phyloP scores from a whole-genome alignment of 306 rosid genomes.

The Calophaca sinica region DNA sequence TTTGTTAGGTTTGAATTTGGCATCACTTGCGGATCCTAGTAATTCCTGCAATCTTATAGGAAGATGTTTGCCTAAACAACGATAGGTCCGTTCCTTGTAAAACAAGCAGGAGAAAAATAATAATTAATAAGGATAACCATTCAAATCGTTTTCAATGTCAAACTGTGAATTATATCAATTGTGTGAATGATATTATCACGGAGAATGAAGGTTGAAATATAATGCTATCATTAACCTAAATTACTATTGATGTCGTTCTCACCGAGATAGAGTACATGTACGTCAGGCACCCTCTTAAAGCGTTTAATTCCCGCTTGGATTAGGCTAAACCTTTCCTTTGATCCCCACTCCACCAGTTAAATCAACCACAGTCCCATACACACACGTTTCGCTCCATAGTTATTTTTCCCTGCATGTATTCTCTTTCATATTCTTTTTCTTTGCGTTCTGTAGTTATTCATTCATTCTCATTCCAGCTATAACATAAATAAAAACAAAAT shows the following conservation, averaged over 20 bases:
- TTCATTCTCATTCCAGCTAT: not conserved
- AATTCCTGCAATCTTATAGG: not conserved
- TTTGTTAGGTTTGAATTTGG: conserved; percentile 14
- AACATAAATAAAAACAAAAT: not conserved
- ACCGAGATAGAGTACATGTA: conserved; percentile 4
- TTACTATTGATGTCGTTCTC: conserved; percentile 14
- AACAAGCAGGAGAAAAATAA: not conserved
- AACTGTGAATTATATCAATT: not conserved
- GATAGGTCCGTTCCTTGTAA: conserved; percentile 1
- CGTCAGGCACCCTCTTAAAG: conserved; percentile 34
- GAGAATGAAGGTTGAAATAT: not conserved
- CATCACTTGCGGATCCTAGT: not conserved
- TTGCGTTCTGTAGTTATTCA: conserved; percentile 3
- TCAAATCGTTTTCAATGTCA: conserved; percentile 32
- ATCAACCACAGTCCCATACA: too few species aligned
- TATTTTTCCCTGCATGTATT: too few species aligned
- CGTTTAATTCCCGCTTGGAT: conserved; percentile 13
- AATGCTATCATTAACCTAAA: not conserved
- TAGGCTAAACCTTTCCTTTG: conserved; percentile 12
- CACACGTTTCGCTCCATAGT: not conserved
- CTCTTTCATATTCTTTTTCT: too few species aligned
- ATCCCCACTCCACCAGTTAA: too few species aligned
- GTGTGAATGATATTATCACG: not conserved
- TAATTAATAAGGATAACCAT: not conserved
- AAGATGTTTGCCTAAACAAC: conserved; percentile 21